Evolutionary conservation across 2,329 filamentous ascomycete species (phyloP).

Genomic region (Xylaria sp.): DNA sequence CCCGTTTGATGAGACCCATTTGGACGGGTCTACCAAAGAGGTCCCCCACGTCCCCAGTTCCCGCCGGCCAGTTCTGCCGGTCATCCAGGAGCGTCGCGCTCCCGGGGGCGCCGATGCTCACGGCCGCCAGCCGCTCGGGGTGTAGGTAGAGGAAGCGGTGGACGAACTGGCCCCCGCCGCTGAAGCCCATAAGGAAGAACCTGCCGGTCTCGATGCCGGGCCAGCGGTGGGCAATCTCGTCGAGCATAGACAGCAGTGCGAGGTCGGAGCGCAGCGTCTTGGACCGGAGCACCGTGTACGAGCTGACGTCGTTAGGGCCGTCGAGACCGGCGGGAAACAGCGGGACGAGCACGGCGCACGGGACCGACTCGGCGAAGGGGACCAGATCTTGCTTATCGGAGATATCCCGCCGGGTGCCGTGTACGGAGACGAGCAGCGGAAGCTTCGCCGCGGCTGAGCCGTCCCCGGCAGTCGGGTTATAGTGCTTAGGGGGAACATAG

Average conservation of each 20-base stretch:
- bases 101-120: constrained; percentile 38
- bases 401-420: constrained; percentile 34
- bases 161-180: constrained; percentile 38
- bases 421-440: constrained; percentile 35
- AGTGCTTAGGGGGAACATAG: constrained; percentile 32
- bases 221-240: constrained; percentile 35
- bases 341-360: constrained; percentile 35
- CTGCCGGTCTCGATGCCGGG: constrained; percentile 33
- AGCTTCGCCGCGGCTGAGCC: constrained; percentile 20
- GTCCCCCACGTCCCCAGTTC: constrained; percentile 23
- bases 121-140: constrained; percentile 33
- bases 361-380: constrained; percentile 31
- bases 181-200: constrained; percentile 36
- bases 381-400: constrained; percentile 19
- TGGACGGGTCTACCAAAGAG: constrained; percentile 20
- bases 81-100: constrained; percentile 31
- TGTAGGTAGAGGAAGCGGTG: constrained; percentile 39
- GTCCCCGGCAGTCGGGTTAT: constrained; percentile 13
- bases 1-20: constrained; percentile 18
- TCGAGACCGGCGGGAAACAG: constrained; percentile 38
- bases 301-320: constrained; percentile 34
- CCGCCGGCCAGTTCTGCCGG: constrained; percentile 24
- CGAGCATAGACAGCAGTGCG: constrained; percentile 34
- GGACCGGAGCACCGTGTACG: constrained; percentile 33
- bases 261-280: constrained; percentile 31